A percentile compares a stretch with the other conserved stretches of the same genome.
Conservation (phyloP, 2,329 filamentous ascomycete species). For the Paraphaeosphaeria minitans region DNA sequence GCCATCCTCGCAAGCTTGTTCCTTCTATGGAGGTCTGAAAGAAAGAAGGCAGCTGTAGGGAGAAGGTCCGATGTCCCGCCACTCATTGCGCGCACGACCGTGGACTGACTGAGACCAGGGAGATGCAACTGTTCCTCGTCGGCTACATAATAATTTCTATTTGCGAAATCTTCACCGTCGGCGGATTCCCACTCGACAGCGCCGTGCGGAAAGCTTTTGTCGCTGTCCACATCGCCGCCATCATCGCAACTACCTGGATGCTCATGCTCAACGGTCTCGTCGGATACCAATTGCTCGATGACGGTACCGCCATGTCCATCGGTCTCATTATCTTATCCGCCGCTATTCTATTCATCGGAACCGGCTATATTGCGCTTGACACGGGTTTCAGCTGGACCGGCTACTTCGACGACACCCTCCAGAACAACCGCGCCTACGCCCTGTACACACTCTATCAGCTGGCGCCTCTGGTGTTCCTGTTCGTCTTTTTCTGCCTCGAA, state of each 20-base stretch:
- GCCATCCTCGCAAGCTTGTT: constrained; percentile 72
- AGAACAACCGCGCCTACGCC: constrained; percentile 71
- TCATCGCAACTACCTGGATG: constrained; percentile 87
- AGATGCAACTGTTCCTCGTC: constrained; percentile 93
- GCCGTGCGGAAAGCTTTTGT: constrained; percentile 83
- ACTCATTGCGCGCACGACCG: not conserved
- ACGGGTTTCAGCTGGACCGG: constrained; percentile 86
- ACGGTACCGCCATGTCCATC: constrained; percentile 85
- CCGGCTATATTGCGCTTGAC: constrained; percentile 93
- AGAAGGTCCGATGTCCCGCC: constrained; percentile 67
- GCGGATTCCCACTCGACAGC: constrained; percentile 77
- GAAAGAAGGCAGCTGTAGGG: constrained; percentile 91
- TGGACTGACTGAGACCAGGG: constrained; percentile 61
- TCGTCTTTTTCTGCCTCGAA: constrained; percentile 84
- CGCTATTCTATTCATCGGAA: constrained; percentile 77
- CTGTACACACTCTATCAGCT: constrained; percentile 96
- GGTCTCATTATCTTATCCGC: constrained; percentile 76
- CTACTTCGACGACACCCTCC: constrained; percentile 66
- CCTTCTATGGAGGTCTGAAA: constrained; percentile 79
- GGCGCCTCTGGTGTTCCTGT: constrained; percentile 84
- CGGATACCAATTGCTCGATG: constrained; percentile 91
- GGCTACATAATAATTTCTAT: constrained; percentile 87
- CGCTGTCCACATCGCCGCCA: constrained; percentile 86
- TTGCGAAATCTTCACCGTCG: constrained; percentile 96
- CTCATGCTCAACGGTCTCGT: constrained; percentile 90